These are phyloP conservation scores for Akanthomyces lecanii DNA, from an alignment of 2,329 filamentous ascomycete genomes.

Conservation along the genomic window DNA sequence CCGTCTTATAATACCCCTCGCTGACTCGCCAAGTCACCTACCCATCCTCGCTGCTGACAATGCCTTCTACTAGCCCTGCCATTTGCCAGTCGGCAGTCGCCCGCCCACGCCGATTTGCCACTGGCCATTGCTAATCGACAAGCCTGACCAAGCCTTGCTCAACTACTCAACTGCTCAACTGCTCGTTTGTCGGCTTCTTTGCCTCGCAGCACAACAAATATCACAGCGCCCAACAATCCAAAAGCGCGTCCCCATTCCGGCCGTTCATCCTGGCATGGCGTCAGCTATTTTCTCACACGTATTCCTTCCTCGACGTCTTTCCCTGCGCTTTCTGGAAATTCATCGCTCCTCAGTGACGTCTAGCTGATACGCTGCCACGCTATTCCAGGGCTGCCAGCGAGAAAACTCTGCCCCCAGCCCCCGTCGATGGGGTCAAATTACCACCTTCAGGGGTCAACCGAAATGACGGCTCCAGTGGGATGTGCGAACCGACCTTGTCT, in stretches of 20 bases:
- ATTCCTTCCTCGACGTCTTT: neutral
- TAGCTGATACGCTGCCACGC: neutral
- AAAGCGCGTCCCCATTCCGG: no score
- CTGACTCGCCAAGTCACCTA: neutral
- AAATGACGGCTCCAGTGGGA: constrained; percentile 13
- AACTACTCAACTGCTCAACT: no score
- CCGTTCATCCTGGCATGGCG: neutral
- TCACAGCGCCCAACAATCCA: neutral
- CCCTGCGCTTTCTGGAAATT: neutral
- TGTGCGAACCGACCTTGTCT: constrained; percentile 12
- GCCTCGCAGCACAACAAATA: neutral
- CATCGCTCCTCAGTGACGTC: neutral
- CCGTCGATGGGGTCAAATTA: constrained; percentile 15
- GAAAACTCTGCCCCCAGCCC: constrained; percentile 16
- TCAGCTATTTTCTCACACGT: constrained; percentile 3
- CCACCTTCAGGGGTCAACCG: constrained; percentile 14
- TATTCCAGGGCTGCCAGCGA: constrained; percentile 4
- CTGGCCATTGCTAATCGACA: no score
- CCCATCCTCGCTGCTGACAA: neutral
- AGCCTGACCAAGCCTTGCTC: no score
- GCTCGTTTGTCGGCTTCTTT: neutral
- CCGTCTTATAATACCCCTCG: neutral
- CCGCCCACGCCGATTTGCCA: neutral
- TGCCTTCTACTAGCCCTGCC: neutral
- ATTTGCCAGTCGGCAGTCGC: constrained; percentile 12